Conservation (phyloP, 176 grass and related monocot species). For the Carex pumila region DNA sequence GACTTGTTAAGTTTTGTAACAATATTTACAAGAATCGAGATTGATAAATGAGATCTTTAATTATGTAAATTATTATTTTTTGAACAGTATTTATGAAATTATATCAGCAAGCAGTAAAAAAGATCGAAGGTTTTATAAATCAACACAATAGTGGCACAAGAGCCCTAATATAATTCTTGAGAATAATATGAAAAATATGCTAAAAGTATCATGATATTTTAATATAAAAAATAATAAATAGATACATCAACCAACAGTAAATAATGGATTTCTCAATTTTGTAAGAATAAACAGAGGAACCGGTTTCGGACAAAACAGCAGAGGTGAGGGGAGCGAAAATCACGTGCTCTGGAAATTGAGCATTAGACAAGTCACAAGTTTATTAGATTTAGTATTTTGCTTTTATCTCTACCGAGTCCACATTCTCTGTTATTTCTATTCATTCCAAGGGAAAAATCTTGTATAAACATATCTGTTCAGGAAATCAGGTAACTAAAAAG, state of each 20-base stretch:
- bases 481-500: background rate
- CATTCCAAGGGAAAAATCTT: background rate
- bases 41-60: too few species aligned
- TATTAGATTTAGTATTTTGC: background rate
- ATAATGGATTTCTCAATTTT: background rate
- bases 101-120: too few species aligned
- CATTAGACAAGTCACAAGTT: constrained; percentile 3
- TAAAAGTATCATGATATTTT: too few species aligned
- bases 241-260: too few species aligned
- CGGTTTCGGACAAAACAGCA: background rate
- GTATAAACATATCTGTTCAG: background rate
- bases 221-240: too few species aligned
- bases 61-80: too few species aligned
- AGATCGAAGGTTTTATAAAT: too few species aligned
- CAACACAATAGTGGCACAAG: too few species aligned
- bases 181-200: too few species aligned
- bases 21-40: too few species aligned
- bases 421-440: constrained; percentile 1
- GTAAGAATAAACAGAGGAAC: background rate
- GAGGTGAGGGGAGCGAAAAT: background rate
- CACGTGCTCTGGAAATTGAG: background rate
- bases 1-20: background rate
- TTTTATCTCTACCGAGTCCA: background rate
- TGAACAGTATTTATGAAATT: too few species aligned
- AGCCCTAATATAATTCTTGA: too few species aligned